A percentile compares a stretch with the other conserved stretches of the same genome.
phyloP scores from a whole-genome alignment of 352 stramenopile species.

The Globisporangium cystogenes region DNA sequence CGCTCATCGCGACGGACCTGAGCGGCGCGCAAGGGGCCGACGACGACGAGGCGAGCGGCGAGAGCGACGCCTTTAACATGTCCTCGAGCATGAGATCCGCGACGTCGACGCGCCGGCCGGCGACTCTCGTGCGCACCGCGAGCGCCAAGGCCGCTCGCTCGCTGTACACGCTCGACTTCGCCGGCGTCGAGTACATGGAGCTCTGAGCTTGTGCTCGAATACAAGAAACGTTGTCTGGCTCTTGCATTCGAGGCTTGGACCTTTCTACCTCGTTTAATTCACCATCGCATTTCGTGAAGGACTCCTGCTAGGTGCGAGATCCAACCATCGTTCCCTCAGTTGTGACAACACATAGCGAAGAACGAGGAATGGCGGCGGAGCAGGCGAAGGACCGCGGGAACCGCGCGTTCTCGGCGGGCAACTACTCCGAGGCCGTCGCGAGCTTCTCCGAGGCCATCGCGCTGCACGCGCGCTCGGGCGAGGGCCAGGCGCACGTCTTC shows the following conservation, averaged over 20 bases:
- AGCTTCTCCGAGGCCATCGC: constrained; percentile 79
- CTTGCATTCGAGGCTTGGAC: too few relatives aligned
- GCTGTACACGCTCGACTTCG: constrained; percentile 10
- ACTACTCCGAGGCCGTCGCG: constrained; percentile 60
- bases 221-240: too few relatives aligned
- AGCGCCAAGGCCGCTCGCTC: constrained; percentile 8
- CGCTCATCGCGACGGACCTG: not conserved
- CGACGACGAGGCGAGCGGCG: not conserved
- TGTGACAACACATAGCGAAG: too few relatives aligned
- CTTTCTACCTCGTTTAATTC: too few relatives aligned
- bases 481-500: constrained; percentile 54
- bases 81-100: not conserved
- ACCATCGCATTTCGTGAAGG: too few relatives aligned
- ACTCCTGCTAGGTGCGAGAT: too few relatives aligned
- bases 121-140: constrained; percentile 2
- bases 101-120: not conserved
- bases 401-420: constrained; percentile 59
- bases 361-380: constrained; percentile 81
- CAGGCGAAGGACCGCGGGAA: constrained; percentile 88
- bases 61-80: not conserved
- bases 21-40: not conserved
- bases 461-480: constrained; percentile 31
- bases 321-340: too few relatives aligned
- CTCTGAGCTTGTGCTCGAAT: constrained; percentile 1
- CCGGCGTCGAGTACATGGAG: constrained; percentile 1